Evolutionary conservation across 805 yeast species (phyloP).

Genomic region (Brettanomyces anomalus): DNA sequence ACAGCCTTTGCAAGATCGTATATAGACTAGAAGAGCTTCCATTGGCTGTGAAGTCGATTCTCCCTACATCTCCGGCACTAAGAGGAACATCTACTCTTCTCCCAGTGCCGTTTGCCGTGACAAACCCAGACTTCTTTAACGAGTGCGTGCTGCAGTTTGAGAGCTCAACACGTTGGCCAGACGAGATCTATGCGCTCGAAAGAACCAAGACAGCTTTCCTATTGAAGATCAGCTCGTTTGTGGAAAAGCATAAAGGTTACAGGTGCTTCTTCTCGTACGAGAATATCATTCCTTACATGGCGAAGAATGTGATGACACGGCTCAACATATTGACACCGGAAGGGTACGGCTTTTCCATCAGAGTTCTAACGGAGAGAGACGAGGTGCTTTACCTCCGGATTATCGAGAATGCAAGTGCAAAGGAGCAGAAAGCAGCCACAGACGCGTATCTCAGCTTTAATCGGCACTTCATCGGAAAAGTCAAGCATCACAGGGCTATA

Average conservation of each 20-base stretch:
- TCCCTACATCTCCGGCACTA: constrained; percentile 66
- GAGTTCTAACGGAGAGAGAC: constrained; percentile 79
- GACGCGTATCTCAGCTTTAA: constrained; percentile 55
- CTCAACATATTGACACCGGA: constrained; percentile 73
- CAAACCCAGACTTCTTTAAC: constrained; percentile 71
- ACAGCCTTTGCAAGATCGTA: constrained; percentile 35
- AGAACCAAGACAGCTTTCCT: constrained; percentile 86
- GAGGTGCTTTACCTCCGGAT: constrained; percentile 66
- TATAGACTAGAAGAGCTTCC: constrained; percentile 52
- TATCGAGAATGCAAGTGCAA: constrained; percentile 54
- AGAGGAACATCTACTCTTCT: constrained; percentile 67
- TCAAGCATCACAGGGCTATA: constrained; percentile 76
- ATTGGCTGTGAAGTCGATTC: constrained; percentile 56
- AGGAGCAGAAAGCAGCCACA: constrained; percentile 48
- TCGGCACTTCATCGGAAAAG: constrained; percentile 54
- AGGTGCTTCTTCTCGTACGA: constrained; percentile 58
- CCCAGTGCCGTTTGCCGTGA: constrained; percentile 75
- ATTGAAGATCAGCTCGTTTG: constrained; percentile 45
- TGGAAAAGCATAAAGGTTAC: constrained; percentile 41
- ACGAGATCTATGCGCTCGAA: constrained; percentile 76
- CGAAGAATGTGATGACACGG: constrained; percentile 43
- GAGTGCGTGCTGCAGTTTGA: constrained; percentile 83
- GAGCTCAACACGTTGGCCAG: constrained; percentile 91
- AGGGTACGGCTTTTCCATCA: constrained; percentile 77
- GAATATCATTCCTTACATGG: constrained; percentile 46